These are phyloP conservation scores for Ulota crispa DNA, from an alignment of 225 moss, liverwort and hornwort genomes.

Conservation along the genomic window DNA sequence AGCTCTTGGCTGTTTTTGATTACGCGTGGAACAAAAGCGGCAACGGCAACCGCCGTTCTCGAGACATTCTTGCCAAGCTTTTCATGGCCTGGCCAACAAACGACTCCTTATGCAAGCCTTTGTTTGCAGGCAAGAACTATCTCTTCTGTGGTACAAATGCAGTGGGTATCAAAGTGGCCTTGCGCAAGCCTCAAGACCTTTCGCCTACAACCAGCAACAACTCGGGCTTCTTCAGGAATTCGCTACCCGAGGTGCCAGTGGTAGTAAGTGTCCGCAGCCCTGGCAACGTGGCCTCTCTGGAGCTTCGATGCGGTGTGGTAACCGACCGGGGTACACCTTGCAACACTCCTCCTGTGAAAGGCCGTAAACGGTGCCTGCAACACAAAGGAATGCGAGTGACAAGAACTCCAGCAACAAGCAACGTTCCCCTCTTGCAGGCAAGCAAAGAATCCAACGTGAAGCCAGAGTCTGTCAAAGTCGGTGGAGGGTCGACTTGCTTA, in stretches of 20 bases:
- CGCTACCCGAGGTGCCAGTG: constrained; percentile 11
- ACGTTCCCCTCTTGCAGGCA: constrained; percentile 12
- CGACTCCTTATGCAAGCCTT: constrained; percentile 33
- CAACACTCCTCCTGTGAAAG: constrained; percentile 35
- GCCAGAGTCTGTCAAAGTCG: constrained; percentile 34
- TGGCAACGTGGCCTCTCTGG: constrained; percentile 2
- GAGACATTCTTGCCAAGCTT: constrained; percentile 79
- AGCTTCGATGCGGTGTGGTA: constrained; percentile 35
- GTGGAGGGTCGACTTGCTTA: constrained; percentile 20
- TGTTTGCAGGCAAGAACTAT: constrained; percentile 34
- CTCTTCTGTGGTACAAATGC: constrained; percentile 49
- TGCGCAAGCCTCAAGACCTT: constrained; percentile 58
- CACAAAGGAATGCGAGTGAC: constrained; percentile 55
- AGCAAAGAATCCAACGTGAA: not conserved
- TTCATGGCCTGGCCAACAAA: constrained; percentile 53
- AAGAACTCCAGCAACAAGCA: constrained; percentile 16
- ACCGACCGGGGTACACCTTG: constrained; percentile 34
- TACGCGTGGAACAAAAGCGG: constrained; percentile 84
- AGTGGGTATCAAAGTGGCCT: constrained; percentile 71
- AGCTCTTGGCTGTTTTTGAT: constrained; percentile 82
- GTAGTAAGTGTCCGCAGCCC: constrained; percentile 9
- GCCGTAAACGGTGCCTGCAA: constrained; percentile 46
- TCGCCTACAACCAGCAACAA: constrained; percentile 1
- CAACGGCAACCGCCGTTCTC: constrained; percentile 75
- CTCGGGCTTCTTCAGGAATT: constrained; percentile 5